phyloP scores from a whole-genome alignment of 768 basidiomycete genomes.

The Lyophyllum atratum region DNA sequence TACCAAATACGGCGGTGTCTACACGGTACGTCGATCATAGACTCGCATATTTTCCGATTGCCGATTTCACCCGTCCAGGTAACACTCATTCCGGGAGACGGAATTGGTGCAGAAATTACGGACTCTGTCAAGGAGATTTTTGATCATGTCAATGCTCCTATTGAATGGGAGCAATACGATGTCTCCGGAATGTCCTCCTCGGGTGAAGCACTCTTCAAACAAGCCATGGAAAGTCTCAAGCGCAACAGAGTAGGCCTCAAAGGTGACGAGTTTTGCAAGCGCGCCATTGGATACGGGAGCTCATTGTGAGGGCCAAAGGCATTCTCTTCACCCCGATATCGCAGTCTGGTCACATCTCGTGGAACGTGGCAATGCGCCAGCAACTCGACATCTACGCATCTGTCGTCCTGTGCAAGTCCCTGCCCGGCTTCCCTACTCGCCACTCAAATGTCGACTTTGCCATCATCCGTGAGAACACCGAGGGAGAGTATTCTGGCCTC shows the following conservation, averaged over 20 bases:
- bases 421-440: slow-evolving; percentile 94
- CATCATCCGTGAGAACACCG: slow-evolving; percentile 99
- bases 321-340: slow-evolving; percentile 99
- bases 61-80: slow-evolving; percentile 55
- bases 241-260: slow-evolving; percentile 98
- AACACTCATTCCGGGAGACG: slow-evolving; percentile 97
- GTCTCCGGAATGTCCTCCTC: slow-evolving; percentile 95
- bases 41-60: slow-evolving; percentile 9
- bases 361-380: slow-evolving; percentile 99
- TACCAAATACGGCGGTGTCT: slow-evolving; percentile 91
- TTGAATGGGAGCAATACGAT: slow-evolving; percentile 98
- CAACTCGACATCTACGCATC: slow-evolving; percentile 99
- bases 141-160: slow-evolving; percentile 95
- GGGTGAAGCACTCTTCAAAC: slow-evolving; percentile 93
- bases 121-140: slow-evolving; percentile 99
- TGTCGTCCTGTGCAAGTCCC: slow-evolving; percentile 96
- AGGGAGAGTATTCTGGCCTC: slow-evolving; percentile 98
- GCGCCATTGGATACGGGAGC: neutral
- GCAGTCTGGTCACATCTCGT: slow-evolving; percentile 94
- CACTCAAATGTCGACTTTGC: slow-evolving; percentile 98
- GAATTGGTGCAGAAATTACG: slow-evolving; percentile 95
- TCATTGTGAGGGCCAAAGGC: slow-evolving; percentile 47
- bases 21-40: slow-evolving; percentile 61
- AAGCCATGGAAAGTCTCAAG: slow-evolving; percentile 97
- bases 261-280: slow-evolving; percentile 50